These are phyloP conservation scores for Emergomyces africanus DNA, from an alignment of 2,329 filamentous ascomycete genomes.

Conservation along the genomic window DNA sequence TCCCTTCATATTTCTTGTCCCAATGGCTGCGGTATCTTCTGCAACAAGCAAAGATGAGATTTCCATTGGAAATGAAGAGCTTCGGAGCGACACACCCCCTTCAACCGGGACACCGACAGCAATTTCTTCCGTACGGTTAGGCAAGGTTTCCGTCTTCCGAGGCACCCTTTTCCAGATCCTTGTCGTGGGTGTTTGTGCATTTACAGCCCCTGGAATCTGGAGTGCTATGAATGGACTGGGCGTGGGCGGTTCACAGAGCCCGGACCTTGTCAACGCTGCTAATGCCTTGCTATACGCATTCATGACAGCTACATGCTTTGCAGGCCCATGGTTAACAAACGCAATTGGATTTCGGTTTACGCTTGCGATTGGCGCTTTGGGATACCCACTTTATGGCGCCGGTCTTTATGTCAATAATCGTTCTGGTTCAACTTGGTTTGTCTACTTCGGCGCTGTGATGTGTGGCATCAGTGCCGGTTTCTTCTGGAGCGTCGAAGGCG, in stretches of 20 bases:
- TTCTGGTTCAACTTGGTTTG: slow-evolving; percentile 48
- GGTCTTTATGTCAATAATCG: slow-evolving; percentile 51
- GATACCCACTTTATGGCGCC: slow-evolving; percentile 59
- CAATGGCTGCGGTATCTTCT: neutral
- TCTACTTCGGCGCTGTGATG: slow-evolving; percentile 47
- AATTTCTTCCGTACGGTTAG: neutral
- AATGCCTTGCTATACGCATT: slow-evolving; percentile 61
- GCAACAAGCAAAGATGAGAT: neutral
- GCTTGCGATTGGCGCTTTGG: slow-evolving; percentile 58
- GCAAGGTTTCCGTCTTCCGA: slow-evolving; percentile 27
- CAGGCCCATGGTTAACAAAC: slow-evolving; percentile 36
- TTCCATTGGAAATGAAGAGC: neutral
- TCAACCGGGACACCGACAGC: neutral
- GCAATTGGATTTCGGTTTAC: slow-evolving; percentile 59
- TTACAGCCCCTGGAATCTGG: slow-evolving; percentile 60
- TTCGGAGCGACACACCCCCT: neutral
- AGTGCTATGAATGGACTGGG: slow-evolving; percentile 61
- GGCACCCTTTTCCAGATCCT: slow-evolving; percentile 62
- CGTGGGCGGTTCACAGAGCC: slow-evolving; percentile 52
- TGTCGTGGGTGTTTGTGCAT: slow-evolving; percentile 57
- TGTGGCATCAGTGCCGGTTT: slow-evolving; percentile 55
- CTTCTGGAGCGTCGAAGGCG: slow-evolving; percentile 65
- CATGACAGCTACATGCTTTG: slow-evolving; percentile 33
- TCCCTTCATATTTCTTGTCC: neutral
- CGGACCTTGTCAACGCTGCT: slow-evolving; percentile 55